Evolutionary conservation across 441 rosid species (phyloP), one percentile per base, ranked within the genome.

Genomic region (Gossypium trilobum): DNA sequence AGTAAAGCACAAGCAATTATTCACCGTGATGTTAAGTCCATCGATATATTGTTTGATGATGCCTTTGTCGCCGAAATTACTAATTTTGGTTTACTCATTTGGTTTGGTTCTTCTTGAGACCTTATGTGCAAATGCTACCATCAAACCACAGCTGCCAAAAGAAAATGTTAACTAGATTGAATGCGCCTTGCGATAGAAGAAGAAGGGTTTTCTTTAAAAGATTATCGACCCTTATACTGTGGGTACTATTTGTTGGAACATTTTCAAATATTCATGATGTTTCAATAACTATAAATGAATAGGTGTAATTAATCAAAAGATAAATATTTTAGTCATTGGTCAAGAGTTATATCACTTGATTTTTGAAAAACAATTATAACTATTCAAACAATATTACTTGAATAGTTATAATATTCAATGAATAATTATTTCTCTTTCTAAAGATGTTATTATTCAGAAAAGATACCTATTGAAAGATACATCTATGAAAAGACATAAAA

Each of bases 1-100:
- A 95, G 98, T 6, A 89, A 95, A 6, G 92, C 94, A 3, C 97
- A 89, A 70, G 97, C 93, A 10, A 89, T 92, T 63, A 94, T 88
- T 72, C 90, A 88, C 64, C 85, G 97, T 0, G 95, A 92, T 52
- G 97, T 89, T 3, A 92, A 94, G 85, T 89, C 91, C 9, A 92
- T 97, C 64, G 87, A 90, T 75, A 90, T 90, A 58, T 74, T 92
- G 73, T 93, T 90, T 0, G 98, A 90, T 1, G 91, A 88, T 13
- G 82, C 82, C 50, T 87, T 92, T 55, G 89, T 89, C 6, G 97
- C 99, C 70, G 90, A 92, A 68, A 97, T 92, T 10, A 86, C 94
- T 1, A 97, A 92, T 78, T 92, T 87, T 62, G 99, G 97, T 91
- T 16, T 89, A 87, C 78, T 92, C 97, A 2, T 92, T 94, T 36